Percentiles rank a stretch among this genome's conserved stretches.
phyloP scores from a whole-genome alignment of 2,329 filamentous ascomycete species.

The Penicillium sp. region DNA sequence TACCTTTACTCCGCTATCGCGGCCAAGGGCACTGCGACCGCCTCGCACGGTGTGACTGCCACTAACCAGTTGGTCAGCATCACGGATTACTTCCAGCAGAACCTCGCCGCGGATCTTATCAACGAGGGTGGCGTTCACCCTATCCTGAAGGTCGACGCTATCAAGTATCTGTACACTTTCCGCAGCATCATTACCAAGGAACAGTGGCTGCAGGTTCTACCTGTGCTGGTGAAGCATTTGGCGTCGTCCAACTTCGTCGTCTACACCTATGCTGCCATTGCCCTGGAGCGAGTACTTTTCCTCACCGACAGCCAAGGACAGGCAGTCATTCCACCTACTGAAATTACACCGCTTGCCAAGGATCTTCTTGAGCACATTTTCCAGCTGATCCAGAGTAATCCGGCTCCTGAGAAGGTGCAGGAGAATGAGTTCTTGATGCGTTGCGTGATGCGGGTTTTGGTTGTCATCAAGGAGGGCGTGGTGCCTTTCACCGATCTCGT shows the following conservation, averaged over 20 bases:
- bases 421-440: constrained; percentile 99
- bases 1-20: constrained; percentile 93
- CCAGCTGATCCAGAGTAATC: constrained; percentile 76
- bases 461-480: constrained; percentile 80
- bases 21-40: constrained; percentile 78
- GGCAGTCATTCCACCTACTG: constrained; percentile 68
- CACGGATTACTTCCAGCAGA: constrained; percentile 85
- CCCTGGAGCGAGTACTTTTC: constrained; percentile 84
- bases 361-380: constrained; percentile 85
- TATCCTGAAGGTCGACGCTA: constrained; percentile 91
- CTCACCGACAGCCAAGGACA: constrained; percentile 66
- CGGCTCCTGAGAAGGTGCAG: constrained; percentile 81
- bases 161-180: constrained; percentile 97
- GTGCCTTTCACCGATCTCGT: constrained; percentile 65
- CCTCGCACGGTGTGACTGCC: constrained; percentile 79
- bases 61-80: constrained; percentile 83
- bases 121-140: constrained; percentile 61
- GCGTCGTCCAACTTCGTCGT: constrained; percentile 88
- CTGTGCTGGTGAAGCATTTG: constrained; percentile 81
- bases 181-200: constrained; percentile 85
- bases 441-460: constrained; percentile 93
- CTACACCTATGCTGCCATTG: constrained; percentile 93
- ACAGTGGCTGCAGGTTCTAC: constrained; percentile 83
- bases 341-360: constrained; percentile 72
- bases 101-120: constrained; percentile 82